These are phyloP conservation scores for Polyporus arcularius DNA, from an alignment of 768 basidiomycete genomes.

Conservation along the genomic window DNA sequence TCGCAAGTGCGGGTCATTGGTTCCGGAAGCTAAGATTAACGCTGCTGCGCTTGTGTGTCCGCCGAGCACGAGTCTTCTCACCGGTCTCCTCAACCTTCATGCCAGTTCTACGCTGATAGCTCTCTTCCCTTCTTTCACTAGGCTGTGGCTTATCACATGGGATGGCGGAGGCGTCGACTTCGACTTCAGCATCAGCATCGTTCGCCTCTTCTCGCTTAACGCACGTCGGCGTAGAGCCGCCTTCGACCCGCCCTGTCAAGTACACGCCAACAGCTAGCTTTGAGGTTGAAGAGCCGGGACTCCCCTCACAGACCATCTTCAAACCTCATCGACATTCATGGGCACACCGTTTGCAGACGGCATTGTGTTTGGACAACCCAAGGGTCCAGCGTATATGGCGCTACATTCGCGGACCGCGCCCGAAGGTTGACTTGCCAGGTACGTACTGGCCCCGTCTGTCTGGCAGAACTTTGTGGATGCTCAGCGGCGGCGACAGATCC, in stretches of 20 bases:
- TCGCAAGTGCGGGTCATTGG: background rate
- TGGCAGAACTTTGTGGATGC: slow-evolving; percentile 6
- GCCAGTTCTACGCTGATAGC: background rate
- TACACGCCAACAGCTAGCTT: slow-evolving; percentile 10
- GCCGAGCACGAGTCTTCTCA: background rate
- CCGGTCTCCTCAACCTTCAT: background rate
- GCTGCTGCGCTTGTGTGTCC: background rate
- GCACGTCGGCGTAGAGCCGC: slow-evolving; percentile 14
- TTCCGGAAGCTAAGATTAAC: background rate
- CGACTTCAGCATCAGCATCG: slow-evolving; percentile 11
- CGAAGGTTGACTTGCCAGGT: slow-evolving; percentile 54
- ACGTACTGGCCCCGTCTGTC: slow-evolving; percentile 23
- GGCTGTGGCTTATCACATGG: background rate
- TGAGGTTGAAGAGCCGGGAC: slow-evolving; percentile 13
- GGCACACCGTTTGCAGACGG: slow-evolving; percentile 1
- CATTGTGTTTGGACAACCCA: slow-evolving; percentile 20
- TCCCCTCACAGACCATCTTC: background rate
- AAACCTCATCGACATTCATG: background rate
- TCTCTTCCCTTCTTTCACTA: background rate
- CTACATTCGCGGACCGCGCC: slow-evolving; percentile 63
- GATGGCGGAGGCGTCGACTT: slow-evolving; percentile 11
- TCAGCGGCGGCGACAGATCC: slow-evolving; percentile 42
- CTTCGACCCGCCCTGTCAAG: slow-evolving; percentile 2
- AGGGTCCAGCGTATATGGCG: slow-evolving; percentile 22
- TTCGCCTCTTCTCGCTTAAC: slow-evolving; percentile 14